Evolutionary conservation across 225 moss, liverwort and hornwort genomes (phyloP), one percentile per base, ranked within the genome.

Genomic region (Marchantia paleacea): DNA sequence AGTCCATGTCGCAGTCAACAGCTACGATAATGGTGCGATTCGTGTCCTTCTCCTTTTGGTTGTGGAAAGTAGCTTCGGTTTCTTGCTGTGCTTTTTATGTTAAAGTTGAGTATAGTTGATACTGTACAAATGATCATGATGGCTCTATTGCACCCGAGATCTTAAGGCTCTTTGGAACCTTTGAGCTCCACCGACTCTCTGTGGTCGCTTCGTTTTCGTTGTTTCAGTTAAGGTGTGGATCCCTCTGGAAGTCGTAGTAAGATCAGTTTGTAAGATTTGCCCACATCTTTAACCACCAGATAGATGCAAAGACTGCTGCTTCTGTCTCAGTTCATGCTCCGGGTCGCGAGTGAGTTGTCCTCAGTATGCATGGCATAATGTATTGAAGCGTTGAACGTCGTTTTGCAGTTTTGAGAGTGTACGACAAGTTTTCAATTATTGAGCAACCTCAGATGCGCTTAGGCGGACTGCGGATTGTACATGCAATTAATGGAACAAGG

Each of bases 1-100:
- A 79, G 87, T 82, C 57, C 92, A 94, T 79, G 83, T 96, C 76
- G 92, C 96, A 83, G 94, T 94, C 87, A 96, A 92, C 90, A 94
- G 96, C 85, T 92, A 90, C 77, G 94, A 96, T 80, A 96, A 96
- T 64, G 87, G 89, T 90, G 54, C 13, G 75, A 55, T 57, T 49
- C 52, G n/a, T 25, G 19, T 52, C 7, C 7, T 48, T 52, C 65
- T 73, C 73, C 10, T 13, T 57, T 52, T 20, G n/a, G 10, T 58
- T 6, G 26, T 67, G 66, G 25, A 11, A 67, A 24, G n/a, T 19
- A 10, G 25, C 26, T 67, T 2, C 57, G 19, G 57, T 57, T 19
- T 57, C 57, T 13, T 25, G 47, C 12, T 15, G 26, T 54, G 53
- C 8, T 25, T 24, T 73, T 9, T 73, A 25, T 14, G 39, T 12